Conservation (phyloP, 1,139 yeast species). For the Kodamaea derodonti region DNA sequence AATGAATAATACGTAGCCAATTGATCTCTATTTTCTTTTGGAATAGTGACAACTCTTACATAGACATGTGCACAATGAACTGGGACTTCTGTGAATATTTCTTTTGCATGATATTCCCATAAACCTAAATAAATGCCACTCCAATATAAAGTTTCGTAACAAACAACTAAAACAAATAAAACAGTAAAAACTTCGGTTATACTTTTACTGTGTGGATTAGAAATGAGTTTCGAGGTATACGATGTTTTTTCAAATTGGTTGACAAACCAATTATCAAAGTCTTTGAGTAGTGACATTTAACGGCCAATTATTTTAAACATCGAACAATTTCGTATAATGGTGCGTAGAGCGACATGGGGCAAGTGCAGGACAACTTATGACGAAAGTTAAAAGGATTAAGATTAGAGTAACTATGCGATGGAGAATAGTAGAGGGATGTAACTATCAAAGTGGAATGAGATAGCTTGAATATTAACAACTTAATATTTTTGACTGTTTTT, state of each 20-base stretch:
- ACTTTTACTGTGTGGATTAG: conserved; percentile 26
- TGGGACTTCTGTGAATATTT: conserved; percentile 65
- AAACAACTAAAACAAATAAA: conserved; percentile 27
- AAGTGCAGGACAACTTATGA: no score
- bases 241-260: conserved; percentile 3
- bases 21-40: conserved; percentile 17
- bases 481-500: no score
- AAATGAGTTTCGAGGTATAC: conserved; percentile 28
- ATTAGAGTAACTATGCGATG: no score
- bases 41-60: conserved; percentile 42
- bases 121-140: conserved; percentile 43
- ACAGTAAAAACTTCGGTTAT: conserved; percentile 43
- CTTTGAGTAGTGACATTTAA: neutral
- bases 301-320: neutral
- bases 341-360: no score
- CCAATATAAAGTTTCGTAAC: conserved; percentile 46
- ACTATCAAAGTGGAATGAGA: no score
- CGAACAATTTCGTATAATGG: neutral
- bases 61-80: conserved; percentile 75
- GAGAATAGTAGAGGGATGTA: no score
- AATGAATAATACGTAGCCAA: conserved; percentile 27
- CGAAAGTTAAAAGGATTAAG: no score
- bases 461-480: no score
- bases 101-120: conserved; percentile 65
- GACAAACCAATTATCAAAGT: conserved; percentile 8